Evolutionary conservation across 371 early-diverging fungal species (phyloP), one percentile per base, ranked within the genome.

Genomic region (Parasitella parasitica): DNA sequence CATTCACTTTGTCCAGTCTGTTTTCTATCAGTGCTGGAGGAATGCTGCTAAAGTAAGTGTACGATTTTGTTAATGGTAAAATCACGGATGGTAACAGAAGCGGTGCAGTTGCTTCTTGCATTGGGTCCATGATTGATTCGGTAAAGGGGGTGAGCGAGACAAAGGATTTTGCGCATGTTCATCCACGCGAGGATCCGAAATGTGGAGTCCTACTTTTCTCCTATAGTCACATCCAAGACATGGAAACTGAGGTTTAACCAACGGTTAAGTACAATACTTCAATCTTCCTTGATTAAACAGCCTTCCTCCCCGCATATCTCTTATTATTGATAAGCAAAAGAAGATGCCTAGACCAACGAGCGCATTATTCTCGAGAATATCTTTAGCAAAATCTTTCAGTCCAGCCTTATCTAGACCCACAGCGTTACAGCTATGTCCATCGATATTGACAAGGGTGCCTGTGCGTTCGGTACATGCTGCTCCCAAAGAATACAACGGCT

Each of bases 1-100:
- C 84, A 26, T 73, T 59, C 15, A 53, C 36, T 22, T 64, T 38
- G 35, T 57, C 37, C 3, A 59, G 43, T 20, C 32, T 20, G 11
- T 54, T 54, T 15, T 70, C 69, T 12, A 65, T 36, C 22, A 72
- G 35, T 15, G 57, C 6, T 18, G 57, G 24, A 15, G 82, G 80
- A 4, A 77, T 54, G 8, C 70, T 70, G 26, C 71, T 72, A 5
- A 59, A 52, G 49, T 79, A 78, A 3, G 66, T 64, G 54, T 78
- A 76, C 0, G 80, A 75, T 53, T 62, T 61, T 11, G 62, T 58
- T 26, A 79, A 53, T 9, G 82, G 82, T 15, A 73, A 48, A n/a
- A 59, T 62, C 0, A 81, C 80, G 7, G 80, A 79, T 36, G 80
- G 76, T 24, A 79, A 43, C 37, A 63, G 49, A 55, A 34, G 48